Evolutionary conservation across 495 filamentous ascomycete genomes (phyloP).

Genomic region (Glutinoglossum americanum): DNA sequence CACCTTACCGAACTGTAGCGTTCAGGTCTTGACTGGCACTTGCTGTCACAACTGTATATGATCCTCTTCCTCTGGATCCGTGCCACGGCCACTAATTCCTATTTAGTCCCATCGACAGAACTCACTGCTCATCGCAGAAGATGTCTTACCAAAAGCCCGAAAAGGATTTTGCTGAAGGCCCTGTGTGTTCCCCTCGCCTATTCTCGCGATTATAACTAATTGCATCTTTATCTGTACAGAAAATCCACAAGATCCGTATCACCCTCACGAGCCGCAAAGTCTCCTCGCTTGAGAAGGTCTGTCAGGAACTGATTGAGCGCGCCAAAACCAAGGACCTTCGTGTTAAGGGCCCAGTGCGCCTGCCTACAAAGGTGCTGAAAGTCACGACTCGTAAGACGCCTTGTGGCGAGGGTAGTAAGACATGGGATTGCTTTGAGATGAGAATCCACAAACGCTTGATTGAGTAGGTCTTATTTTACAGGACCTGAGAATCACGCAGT

Average conservation of each 20-base stretch:
- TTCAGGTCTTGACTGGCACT: slow-evolving; percentile 46
- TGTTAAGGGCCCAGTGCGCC: slow-evolving; percentile 96
- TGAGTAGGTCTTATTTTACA: slow-evolving; percentile 37
- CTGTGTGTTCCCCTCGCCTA: slow-evolving; percentile 25
- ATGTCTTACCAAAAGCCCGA: slow-evolving; percentile 95
- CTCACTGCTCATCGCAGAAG: slow-evolving; percentile 16
- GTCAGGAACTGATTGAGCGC: slow-evolving; percentile 92
- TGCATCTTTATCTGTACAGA: slow-evolving; percentile 24
- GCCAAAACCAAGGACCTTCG: slow-evolving; percentile 96
- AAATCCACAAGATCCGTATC: slow-evolving; percentile 97
- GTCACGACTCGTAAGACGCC: slow-evolving; percentile 93
- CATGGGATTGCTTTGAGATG: slow-evolving; percentile 98
- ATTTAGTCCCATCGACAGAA: background rate
- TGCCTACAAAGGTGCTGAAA: slow-evolving; percentile 92
- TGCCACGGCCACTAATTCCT: too few relatives aligned
- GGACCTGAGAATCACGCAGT: background rate
- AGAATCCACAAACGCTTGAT: slow-evolving; percentile 97
- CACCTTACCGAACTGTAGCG: slow-evolving; percentile 55
- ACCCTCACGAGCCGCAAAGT: slow-evolving; percentile 90
- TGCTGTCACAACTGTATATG: background rate
- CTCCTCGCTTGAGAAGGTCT: slow-evolving; percentile 90
- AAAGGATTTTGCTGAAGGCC: slow-evolving; percentile 81
- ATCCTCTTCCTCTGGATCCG: too few relatives aligned
- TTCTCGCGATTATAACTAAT: background rate
- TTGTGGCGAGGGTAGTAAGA: slow-evolving; percentile 99